Percentiles rank a stretch among this genome's conserved stretches.
phyloP scores from a whole-genome alignment of 139 green algal genomes.

The Ettlia oleoabundans region DNA sequence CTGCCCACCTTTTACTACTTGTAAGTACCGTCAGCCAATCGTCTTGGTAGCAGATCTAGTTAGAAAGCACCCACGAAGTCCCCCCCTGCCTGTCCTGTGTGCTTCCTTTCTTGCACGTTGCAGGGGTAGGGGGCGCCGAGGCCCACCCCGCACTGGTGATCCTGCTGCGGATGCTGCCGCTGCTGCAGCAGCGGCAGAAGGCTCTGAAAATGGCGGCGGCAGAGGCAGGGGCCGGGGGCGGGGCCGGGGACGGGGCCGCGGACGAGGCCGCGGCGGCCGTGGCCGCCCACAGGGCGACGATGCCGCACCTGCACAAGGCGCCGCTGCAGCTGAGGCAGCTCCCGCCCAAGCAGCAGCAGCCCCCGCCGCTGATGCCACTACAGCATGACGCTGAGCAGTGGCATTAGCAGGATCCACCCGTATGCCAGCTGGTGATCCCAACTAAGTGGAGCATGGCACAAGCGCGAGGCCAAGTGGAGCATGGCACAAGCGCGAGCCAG shows the following conservation, averaged over 20 bases:
- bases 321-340: not conserved
- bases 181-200: not conserved
- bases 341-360: not conserved
- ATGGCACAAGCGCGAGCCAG: no score
- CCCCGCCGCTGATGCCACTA: not conserved
- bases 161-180: constrained; percentile 24
- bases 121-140: constrained; percentile 18
- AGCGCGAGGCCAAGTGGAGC: no score
- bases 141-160: constrained; percentile 25
- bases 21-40: no score
- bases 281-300: not conserved
- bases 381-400: not conserved
- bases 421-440: no score
- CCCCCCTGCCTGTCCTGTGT: not conserved
- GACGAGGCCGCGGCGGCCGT: not conserved
- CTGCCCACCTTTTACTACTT: no score
- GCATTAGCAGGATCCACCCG: no score
- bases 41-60: no score
- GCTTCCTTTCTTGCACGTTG: not conserved
- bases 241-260: constrained; percentile 8
- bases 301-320: not conserved
- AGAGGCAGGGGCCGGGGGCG: not conserved
- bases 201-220: not conserved
- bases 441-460: no score
- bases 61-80: no score